phyloP scores from a whole-genome alignment of 1,139 yeast species.

The Pichia sp. region DNA sequence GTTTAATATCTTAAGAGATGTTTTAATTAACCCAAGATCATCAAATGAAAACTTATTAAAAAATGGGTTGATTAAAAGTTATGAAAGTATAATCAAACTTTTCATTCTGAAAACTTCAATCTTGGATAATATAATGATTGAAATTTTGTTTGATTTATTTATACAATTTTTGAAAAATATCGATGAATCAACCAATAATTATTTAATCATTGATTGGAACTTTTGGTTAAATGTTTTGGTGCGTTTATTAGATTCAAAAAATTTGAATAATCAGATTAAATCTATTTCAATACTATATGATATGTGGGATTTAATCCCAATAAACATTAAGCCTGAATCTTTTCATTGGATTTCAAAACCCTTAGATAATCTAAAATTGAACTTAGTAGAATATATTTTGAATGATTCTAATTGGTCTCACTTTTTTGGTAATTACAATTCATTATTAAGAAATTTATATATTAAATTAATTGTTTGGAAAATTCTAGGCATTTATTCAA shows the following conservation, averaged over 20 bases:
- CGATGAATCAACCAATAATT: constrained; percentile 8
- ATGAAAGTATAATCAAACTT: constrained; percentile 47
- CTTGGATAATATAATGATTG: constrained; percentile 41
- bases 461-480: constrained; percentile 66
- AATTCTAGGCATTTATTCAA: constrained; percentile 26
- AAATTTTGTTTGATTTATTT: constrained; percentile 40
- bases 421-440: constrained; percentile 74
- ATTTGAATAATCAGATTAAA: constrained; percentile 55
- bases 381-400: constrained; percentile 51
- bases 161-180: constrained; percentile 37
- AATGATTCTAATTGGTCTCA: constrained; percentile 43
- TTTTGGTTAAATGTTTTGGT: constrained; percentile 66
- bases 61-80: constrained; percentile 34
- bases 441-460: constrained; percentile 65
- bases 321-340: constrained; percentile 16
- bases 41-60: constrained; percentile 30
- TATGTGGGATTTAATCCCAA: constrained; percentile 69
- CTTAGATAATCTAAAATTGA: constrained; percentile 38
- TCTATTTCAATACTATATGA: constrained; percentile 64
- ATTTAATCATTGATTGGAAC: constrained; percentile 50
- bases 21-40: constrained; percentile 30
- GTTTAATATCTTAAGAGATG: constrained; percentile 43
- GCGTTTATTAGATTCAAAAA: constrained; percentile 57
- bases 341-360: constrained; percentile 29
- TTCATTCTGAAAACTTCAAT: constrained; percentile 39